phyloP scores from a whole-genome alignment of 2,329 filamentous ascomycete species.

The Diaporthe citriasiana region DNA sequence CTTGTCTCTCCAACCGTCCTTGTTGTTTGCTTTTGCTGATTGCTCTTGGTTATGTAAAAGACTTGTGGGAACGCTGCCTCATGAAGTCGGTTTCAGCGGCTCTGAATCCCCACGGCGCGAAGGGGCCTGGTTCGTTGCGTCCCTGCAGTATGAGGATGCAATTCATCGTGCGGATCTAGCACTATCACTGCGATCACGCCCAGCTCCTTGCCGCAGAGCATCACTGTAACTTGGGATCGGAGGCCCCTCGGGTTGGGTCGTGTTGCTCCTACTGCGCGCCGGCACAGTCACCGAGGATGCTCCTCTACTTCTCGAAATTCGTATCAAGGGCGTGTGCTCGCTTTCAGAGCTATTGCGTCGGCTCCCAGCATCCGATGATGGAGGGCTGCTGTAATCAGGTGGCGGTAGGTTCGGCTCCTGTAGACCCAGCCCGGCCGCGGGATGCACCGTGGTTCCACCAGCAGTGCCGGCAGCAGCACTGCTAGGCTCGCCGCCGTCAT shows the following conservation, averaged over 20 bases:
- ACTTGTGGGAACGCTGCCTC: slow-evolving; percentile 7
- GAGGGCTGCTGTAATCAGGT: slow-evolving; percentile 79
- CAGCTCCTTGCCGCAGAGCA: slow-evolving; percentile 71
- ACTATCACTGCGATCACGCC: slow-evolving; percentile 61
- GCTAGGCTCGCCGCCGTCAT: slow-evolving; percentile 81
- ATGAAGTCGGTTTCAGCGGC: background rate
- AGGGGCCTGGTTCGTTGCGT: background rate
- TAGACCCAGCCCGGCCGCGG: slow-evolving; percentile 58
- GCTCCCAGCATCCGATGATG: slow-evolving; percentile 70
- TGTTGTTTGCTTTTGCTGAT: slow-evolving; percentile 13
- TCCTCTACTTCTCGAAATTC: slow-evolving; percentile 64
- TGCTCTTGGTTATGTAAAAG: slow-evolving; percentile 15
- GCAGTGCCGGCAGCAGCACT: slow-evolving; percentile 52
- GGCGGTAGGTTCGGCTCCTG: slow-evolving; percentile 74
- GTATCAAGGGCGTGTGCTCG: slow-evolving; percentile 68
- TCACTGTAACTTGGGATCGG: slow-evolving; percentile 89
- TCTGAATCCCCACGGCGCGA: background rate
- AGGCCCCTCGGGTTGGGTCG: slow-evolving; percentile 59
- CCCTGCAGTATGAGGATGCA: background rate
- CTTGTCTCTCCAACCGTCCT: slow-evolving; percentile 18
- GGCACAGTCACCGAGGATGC: slow-evolving; percentile 60
- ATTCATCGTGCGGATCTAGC: slow-evolving; percentile 46
- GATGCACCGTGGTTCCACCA: slow-evolving; percentile 53
- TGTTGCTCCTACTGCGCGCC: slow-evolving; percentile 46
- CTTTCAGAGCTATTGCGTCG: slow-evolving; percentile 70